Percentiles rank a stretch among this genome's conserved stretches.
Evolutionary conservation across 108 stramenopile genomes (phyloP).

Genomic region (Nitzschia sp.): DNA sequence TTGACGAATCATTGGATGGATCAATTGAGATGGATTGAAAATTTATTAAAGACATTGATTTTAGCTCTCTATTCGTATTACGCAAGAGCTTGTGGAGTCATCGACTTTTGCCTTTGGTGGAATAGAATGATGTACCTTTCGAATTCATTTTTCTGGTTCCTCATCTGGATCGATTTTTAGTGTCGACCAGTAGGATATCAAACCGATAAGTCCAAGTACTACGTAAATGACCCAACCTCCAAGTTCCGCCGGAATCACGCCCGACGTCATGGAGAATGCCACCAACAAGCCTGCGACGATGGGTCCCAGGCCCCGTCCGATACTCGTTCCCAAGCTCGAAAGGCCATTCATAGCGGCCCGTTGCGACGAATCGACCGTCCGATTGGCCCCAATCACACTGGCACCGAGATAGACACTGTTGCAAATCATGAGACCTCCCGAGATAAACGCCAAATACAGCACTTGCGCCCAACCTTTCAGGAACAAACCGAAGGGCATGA

Average conservation of each 20-base stretch:
- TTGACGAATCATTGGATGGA: no score
- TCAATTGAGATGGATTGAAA: no score
- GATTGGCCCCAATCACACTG: slow-evolving; percentile 57
- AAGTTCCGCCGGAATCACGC: neutral
- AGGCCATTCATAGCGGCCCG: slow-evolving; percentile 76
- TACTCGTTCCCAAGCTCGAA: slow-evolving; percentile 54
- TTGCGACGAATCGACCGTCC: slow-evolving; percentile 54
- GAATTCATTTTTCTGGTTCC: neutral
- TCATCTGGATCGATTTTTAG: neutral
- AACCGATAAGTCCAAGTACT: neutral
- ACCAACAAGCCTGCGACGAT: slow-evolving; percentile 46
- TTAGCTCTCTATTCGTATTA: no score
- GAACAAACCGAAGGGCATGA: slow-evolving; percentile 49
- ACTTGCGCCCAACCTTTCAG: slow-evolving; percentile 7
- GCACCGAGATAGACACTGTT: slow-evolving; percentile 46
- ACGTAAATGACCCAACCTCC: neutral
- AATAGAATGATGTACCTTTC: no score
- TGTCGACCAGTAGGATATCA: neutral
- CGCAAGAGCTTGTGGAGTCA: no score
- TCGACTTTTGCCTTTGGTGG: no score
- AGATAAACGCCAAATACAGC: neutral
- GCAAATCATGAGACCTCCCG: slow-evolving; percentile 22
- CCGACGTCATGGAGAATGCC: slow-evolving; percentile 7
- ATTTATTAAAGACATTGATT: no score
- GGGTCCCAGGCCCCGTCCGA: slow-evolving; percentile 60